Evolutionary conservation across 495 filamentous ascomycete genomes (phyloP).

Genomic region (Hypoxylon fuscum): DNA sequence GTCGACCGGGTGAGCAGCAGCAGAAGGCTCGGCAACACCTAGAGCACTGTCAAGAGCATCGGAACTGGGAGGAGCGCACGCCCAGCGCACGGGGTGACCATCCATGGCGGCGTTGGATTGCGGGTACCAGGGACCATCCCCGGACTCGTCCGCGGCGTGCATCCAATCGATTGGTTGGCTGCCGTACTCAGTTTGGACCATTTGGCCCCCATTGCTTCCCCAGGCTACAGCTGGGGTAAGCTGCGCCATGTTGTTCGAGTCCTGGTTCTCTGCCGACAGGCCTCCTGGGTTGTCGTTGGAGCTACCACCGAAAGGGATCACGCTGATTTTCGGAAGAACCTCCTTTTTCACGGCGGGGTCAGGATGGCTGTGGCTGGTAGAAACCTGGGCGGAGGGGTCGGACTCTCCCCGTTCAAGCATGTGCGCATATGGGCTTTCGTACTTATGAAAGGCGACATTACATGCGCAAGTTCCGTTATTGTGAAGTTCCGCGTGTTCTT

Average conservation of each 20-base stretch:
- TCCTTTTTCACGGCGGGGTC: too few species aligned
- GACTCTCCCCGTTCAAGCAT: constrained; percentile 6
- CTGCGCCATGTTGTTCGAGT: too few species aligned
- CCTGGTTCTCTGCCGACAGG: too few species aligned
- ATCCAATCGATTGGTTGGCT: background rate
- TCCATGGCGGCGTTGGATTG: background rate
- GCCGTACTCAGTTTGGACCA: too few species aligned
- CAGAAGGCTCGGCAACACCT: too few species aligned
- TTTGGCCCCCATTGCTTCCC: too few species aligned
- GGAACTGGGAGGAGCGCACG: background rate
- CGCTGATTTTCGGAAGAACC: too few species aligned
- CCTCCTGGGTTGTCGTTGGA: too few species aligned
- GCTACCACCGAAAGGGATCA: too few species aligned
- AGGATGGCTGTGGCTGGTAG: background rate
- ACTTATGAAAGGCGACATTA: constrained; percentile 38
- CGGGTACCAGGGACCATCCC: background rate
- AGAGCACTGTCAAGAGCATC: too few species aligned
- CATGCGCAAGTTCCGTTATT: constrained; percentile 45
- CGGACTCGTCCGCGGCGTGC: too few species aligned
- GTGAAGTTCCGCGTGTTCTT: constrained; percentile 51
- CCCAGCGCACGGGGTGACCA: constrained; percentile 24
- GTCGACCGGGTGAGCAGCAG: constrained; percentile 21
- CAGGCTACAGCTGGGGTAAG: too few species aligned
- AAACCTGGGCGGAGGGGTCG: background rate
- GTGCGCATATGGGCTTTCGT: constrained; percentile 20